Evolutionary conservation across 2,329 filamentous ascomycete genomes (phyloP).

Genomic region (Drechslerella coelobrocha): DNA sequence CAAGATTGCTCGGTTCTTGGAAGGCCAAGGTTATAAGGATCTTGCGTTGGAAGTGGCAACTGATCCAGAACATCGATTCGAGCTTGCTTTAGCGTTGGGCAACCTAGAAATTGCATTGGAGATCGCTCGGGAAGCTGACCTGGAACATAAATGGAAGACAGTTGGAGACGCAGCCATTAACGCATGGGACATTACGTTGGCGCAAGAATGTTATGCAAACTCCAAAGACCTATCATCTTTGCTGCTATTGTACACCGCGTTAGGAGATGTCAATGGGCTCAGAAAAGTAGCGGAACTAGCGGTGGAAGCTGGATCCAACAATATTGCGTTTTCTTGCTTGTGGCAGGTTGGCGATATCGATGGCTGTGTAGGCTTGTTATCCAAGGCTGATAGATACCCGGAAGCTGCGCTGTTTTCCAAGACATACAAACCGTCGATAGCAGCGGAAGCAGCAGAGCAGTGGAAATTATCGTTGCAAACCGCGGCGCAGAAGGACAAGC

Average conservation of each 20-base stretch:
- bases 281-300: slow-evolving; percentile 75
- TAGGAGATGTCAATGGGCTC: slow-evolving; percentile 77
- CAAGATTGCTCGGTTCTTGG: slow-evolving; percentile 96
- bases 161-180: slow-evolving; percentile 89
- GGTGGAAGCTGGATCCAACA: slow-evolving; percentile 78
- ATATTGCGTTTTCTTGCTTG: slow-evolving; percentile 87
- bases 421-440: slow-evolving; percentile 87
- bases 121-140: slow-evolving; percentile 80
- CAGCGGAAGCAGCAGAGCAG: slow-evolving; percentile 70
- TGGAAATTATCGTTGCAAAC: slow-evolving; percentile 77
- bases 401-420: slow-evolving; percentile 92
- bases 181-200: slow-evolving; percentile 84
- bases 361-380: slow-evolving; percentile 78
- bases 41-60: slow-evolving; percentile 92
- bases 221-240: slow-evolving; percentile 90
- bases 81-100: slow-evolving; percentile 81
- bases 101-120: slow-evolving; percentile 85
- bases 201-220: slow-evolving; percentile 89
- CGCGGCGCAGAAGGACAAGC: slow-evolving; percentile 72
- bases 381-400: slow-evolving; percentile 77
- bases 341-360: slow-evolving; percentile 87
- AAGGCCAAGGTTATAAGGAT: slow-evolving; percentile 96
- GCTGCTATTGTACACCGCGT: slow-evolving; percentile 85
- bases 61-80: slow-evolving; percentile 94
- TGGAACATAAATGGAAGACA: slow-evolving; percentile 97